phyloP scores from a whole-genome alignment of 176 grass and related monocot genomes.

The Eragrostis nindensis region DNA sequence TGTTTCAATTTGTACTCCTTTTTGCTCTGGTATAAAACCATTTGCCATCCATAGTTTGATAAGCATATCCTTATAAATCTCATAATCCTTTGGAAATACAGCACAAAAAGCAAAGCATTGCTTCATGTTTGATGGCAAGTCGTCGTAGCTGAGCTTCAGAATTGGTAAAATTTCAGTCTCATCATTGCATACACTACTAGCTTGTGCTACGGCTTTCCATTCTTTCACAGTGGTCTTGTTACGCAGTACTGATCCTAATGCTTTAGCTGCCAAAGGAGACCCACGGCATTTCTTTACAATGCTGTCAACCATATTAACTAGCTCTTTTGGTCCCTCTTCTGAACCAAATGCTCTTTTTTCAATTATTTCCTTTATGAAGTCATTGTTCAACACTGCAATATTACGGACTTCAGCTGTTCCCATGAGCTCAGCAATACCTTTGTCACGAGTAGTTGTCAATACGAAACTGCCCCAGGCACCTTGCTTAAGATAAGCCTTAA shows the following conservation, averaged over 20 bases:
- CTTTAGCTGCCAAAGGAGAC: conserved; percentile 24
- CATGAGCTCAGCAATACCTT: conserved; percentile 21
- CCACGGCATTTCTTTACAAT: neutral
- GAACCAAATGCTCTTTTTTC: conserved; percentile 29
- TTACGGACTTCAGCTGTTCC: neutral
- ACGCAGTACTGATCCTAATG: conserved; percentile 22
- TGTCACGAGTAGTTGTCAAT: conserved; percentile 17
- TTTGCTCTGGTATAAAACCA: neutral
- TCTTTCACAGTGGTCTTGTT: conserved; percentile 14
- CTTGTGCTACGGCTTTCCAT: conserved; percentile 4
- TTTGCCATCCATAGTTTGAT: conserved; percentile 42
- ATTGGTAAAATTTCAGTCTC: neutral
- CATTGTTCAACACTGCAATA: neutral
- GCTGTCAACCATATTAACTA: conserved; percentile 21
- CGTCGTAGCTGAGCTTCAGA: conserved; percentile 27
- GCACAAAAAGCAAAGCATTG: conserved; percentile 35
- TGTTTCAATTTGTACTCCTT: neutral
- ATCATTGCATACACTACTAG: neutral
- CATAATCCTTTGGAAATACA: conserved; percentile 35
- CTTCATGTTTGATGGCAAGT: conserved; percentile 5
- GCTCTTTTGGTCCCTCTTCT: neutral
- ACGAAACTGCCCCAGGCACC: conserved; percentile 16
- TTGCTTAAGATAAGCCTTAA: conserved; percentile 3
- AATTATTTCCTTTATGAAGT: conserved; percentile 9
- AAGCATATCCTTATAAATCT: neutral